Evolutionary conservation across 148 eudicot genomes (phyloP), one percentile per base, ranked within the genome.

Genomic region (Linanthus parryae): DNA sequence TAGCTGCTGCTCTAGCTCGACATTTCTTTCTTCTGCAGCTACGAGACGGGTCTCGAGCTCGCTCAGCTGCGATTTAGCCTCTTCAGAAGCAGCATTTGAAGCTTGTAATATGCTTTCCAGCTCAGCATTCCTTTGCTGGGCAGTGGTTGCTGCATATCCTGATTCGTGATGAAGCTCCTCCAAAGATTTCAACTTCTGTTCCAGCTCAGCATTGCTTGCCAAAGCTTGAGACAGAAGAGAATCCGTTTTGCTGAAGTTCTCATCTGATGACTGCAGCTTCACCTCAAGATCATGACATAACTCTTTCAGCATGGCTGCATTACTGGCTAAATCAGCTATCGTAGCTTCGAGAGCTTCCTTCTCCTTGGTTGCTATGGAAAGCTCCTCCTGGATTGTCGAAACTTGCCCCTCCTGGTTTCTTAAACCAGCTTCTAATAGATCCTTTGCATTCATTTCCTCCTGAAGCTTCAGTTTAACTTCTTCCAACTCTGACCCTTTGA

Each of bases 141-240:
- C 65, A 16, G 68, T 65, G 6, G 57, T 47, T 8, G 69, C 75
- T 24, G 77, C 74, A 51, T 70, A 51, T 19, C 72, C 69, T 7
- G 85, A 72, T 58, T 79, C 78, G 13, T 40, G 63, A 58, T 75
- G 78, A 44, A 75, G 81, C 33, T 69, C 81, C 61, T 79, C 77
- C 4, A 77, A 51, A 12, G 72, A 46, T 58, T 71, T 73, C 54
- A 71, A 35, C 58, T 71, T 77, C 70, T 77, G 49, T 59, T 81
- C 83, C 17, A 81, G 82, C 26, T 81, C 87, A 23, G 62, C 64
- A 55, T 48, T 65, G 48, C 71, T 71, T 41, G 58, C 67, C 56
- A 66, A 29, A 49, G 70, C 65, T 71, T 71, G 72, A 52, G 78
- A 69, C 31, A 74, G 37, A 28, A 77, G 77, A 62, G 75, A 37